These are phyloP conservation scores for Hippophae tibetana DNA, from an alignment of 306 rosid genomes.

Conservation along the genomic window DNA sequence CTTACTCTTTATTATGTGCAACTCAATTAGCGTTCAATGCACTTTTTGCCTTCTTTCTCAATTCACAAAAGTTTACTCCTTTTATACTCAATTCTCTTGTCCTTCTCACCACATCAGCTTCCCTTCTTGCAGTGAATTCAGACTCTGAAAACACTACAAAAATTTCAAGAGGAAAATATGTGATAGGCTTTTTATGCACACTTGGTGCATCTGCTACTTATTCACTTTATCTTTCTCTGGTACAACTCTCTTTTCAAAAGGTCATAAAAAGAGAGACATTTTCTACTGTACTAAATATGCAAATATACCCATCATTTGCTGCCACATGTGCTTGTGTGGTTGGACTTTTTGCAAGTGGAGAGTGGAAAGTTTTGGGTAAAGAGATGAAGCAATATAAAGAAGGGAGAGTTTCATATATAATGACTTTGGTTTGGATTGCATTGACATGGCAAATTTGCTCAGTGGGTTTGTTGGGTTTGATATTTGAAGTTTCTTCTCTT, in stretches of 20 bases:
- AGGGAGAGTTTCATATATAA: slow-evolving; percentile 43
- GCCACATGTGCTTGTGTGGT: slow-evolving; percentile 36
- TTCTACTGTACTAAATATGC: slow-evolving; percentile 36
- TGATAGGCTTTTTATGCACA: slow-evolving; percentile 40
- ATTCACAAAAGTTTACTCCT: slow-evolving; percentile 50
- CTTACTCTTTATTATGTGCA: slow-evolving; percentile 49
- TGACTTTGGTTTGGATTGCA: slow-evolving; percentile 54
- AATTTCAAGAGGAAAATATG: slow-evolving; percentile 17
- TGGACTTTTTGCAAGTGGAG: slow-evolving; percentile 54
- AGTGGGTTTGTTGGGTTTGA: slow-evolving; percentile 46
- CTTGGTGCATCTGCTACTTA: slow-evolving; percentile 44
- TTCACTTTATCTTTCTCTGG: slow-evolving; percentile 40
- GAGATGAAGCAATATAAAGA: slow-evolving; percentile 41
- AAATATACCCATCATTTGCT: slow-evolving; percentile 33
- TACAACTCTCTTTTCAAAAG: slow-evolving; percentile 46
- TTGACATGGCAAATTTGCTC: slow-evolving; percentile 48
- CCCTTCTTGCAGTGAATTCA: slow-evolving; percentile 39
- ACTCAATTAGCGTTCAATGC: slow-evolving; percentile 64
- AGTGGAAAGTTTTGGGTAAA: slow-evolving; percentile 33
- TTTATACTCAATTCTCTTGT: slow-evolving; percentile 43
- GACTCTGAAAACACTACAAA: slow-evolving; percentile 26
- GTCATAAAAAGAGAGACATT: slow-evolving; percentile 39
- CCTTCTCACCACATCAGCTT: slow-evolving; percentile 41
- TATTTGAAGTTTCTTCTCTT: slow-evolving; percentile 53
- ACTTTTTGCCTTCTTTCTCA: slow-evolving; percentile 38